Evolutionary conservation across 1,284 basidiomycete species (phyloP).

Genomic region (Cryptococcus sp.): DNA sequence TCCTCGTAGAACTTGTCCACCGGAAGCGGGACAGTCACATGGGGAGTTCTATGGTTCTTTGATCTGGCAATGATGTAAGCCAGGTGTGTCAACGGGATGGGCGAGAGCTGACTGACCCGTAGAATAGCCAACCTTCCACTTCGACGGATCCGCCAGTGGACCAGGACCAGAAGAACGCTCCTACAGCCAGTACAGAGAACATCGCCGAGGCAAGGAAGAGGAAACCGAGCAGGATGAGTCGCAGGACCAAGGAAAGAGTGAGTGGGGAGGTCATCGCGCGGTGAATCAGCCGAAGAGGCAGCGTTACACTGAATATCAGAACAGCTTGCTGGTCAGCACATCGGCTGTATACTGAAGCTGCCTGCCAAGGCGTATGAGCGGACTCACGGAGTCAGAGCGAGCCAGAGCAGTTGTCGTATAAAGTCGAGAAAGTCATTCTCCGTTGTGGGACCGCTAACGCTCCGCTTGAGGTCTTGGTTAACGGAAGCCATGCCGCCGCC

Average conservation of each 20-base stretch:
- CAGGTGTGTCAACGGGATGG: background rate
- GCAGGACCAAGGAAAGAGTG: slow-evolving; percentile 47
- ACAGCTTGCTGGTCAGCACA: too few relatives aligned
- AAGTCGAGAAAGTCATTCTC: slow-evolving; percentile 45
- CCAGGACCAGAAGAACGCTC: slow-evolving; percentile 53
- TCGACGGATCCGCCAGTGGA: slow-evolving; percentile 48
- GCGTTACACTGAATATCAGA: slow-evolving; percentile 31
- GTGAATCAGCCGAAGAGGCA: slow-evolving; percentile 41
- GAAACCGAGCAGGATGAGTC: slow-evolving; percentile 38
- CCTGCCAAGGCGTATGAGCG: background rate
- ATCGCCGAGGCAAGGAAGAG: slow-evolving; percentile 40
- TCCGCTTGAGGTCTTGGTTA: background rate
- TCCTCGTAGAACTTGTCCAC: slow-evolving; percentile 47
- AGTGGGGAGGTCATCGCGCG: slow-evolving; percentile 45
- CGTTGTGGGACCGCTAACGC: background rate
- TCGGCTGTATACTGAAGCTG: too few relatives aligned
- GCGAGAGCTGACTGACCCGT: slow-evolving; percentile 36
- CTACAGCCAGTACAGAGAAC: slow-evolving; percentile 48
- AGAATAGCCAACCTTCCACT: slow-evolving; percentile 52
- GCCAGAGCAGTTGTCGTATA: slow-evolving; percentile 28
- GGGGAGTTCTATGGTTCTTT: slow-evolving; percentile 44
- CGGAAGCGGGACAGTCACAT: slow-evolving; percentile 40
- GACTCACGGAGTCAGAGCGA: slow-evolving; percentile 40
- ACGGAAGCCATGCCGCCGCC: slow-evolving; percentile 5
- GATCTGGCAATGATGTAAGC: slow-evolving; percentile 25